These are phyloP conservation scores for Blastobotrys parvus DNA, from an alignment of 805 yeast genomes.

Conservation along the genomic window DNA sequence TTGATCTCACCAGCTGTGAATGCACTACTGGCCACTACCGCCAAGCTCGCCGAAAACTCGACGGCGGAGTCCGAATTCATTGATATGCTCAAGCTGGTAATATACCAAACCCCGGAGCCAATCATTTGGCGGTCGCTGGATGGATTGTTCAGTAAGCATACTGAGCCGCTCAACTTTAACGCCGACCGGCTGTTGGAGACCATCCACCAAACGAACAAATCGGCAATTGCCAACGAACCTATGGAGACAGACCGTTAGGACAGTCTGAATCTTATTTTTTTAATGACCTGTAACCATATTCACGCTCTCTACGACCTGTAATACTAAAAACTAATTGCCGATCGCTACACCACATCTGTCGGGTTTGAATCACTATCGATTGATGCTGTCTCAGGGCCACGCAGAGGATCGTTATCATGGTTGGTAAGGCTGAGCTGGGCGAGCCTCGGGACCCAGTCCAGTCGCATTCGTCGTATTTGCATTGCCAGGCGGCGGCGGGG, in stretches of 20 bases:
- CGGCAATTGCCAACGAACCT: not conserved
- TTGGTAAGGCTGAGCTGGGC: no score
- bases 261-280: no score
- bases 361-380: no score
- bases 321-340: no score
- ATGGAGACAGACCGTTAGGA: not conserved
- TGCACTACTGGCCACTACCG: slow-evolving; percentile 5
- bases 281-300: no score
- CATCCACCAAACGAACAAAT: not conserved
- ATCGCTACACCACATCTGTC: no score
- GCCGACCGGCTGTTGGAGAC: not conserved
- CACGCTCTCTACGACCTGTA: no score
- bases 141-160: slow-evolving; percentile 8
- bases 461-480: no score
- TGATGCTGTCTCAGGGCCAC: no score
- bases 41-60: slow-evolving; percentile 1
- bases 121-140: slow-evolving; percentile 12
- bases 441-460: no score
- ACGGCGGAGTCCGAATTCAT: slow-evolving; percentile 1
- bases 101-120: slow-evolving; percentile 11
- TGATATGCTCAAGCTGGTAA: slow-evolving; percentile 3
- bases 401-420: no score
- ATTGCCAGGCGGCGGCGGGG: no score
- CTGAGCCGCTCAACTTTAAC: slow-evolving; percentile 6
- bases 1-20: slow-evolving; percentile 10